Base-by-base conservation (phyloP, 2,329 filamentous ascomycete genomes). In the Cladophialophora carrionii region DNA sequence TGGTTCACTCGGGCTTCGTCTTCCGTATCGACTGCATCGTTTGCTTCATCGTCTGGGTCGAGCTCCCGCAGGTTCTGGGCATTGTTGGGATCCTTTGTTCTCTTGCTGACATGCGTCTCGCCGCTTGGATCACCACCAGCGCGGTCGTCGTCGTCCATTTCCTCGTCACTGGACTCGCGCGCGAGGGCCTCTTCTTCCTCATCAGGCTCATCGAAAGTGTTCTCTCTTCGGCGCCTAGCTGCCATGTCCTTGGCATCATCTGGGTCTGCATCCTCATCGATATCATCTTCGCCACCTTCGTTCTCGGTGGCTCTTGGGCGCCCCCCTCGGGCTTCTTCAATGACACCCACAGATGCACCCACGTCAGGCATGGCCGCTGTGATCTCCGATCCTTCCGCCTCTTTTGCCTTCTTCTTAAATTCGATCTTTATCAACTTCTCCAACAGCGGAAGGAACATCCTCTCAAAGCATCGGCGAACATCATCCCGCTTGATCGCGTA, bases 181-280 rank as follows among this genome's bases (percentile, higher is more conserved):
- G 84, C 84, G 22, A 87, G 86, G 24, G 81, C 87, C 73, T 96
- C 86, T 73, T 98, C 95, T 3, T 94, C 94, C 4, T 96, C 93
- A 74, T 98, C 95, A 54, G 96, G 96, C 37, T 89, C 91, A 46
- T 92, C 94, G 71, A 97, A 98, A 14, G 66, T 72, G 85, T 87
- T 73, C 88, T 84, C 79, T 92, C 96, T 71, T 86, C 87, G 68
- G 84, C 87, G 3, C 87, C 93, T 57, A 86, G 81, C 81, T 12
- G 70, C 70, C 22, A 63, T 63, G 60, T 85, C 81, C 66, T 83
- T 84, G 62, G 85, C 85, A 65, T 85, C 91, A 74, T 96, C 91
- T 63, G 87, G 88, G 61, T 95, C 93, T 52, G 88, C 91, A 31
- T 87, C 88, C n/a, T 88, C 86, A 64, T 90, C 89, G 48, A 90